These are phyloP conservation scores for Candida vaughaniae DNA, from an alignment of 805 yeast genomes.

Conservation along the genomic window DNA sequence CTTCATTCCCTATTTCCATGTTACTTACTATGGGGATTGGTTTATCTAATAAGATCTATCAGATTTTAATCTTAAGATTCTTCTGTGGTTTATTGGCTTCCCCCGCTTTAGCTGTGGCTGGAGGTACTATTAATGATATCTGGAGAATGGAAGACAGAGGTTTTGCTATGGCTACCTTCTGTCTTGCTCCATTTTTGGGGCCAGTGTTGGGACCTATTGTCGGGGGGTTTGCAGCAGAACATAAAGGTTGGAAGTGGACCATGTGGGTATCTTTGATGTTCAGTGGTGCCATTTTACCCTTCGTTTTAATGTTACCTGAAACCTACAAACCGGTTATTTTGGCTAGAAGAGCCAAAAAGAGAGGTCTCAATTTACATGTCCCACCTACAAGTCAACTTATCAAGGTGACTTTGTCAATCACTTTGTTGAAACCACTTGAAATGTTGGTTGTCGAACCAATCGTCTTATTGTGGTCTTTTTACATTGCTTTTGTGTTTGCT, in stretches of 20 bases:
- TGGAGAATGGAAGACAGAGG: constrained; percentile 61
- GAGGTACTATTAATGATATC: constrained; percentile 79
- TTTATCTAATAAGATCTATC: constrained; percentile 56
- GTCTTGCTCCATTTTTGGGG: constrained; percentile 77
- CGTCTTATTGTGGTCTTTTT: constrained; percentile 64
- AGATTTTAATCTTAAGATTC: constrained; percentile 66
- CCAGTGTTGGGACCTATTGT: constrained; percentile 76
- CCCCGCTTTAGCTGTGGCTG: constrained; percentile 81
- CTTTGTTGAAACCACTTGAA: constrained; percentile 61
- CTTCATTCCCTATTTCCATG: constrained; percentile 65
- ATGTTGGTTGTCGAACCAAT: constrained; percentile 77
- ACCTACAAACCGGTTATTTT: constrained; percentile 72
- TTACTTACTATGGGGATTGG: constrained; percentile 75
- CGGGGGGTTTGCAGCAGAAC: constrained; percentile 69
- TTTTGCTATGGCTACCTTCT: constrained; percentile 74
- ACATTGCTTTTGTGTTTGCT: constrained; percentile 74
- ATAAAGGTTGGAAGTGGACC: constrained; percentile 66
- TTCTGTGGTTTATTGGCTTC: constrained; percentile 75
- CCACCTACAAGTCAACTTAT: constrained; percentile 39
- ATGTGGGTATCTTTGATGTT: constrained; percentile 68
- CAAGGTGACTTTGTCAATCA: constrained; percentile 46
- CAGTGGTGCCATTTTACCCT: constrained; percentile 56
- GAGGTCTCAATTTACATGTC: constrained; percentile 49
- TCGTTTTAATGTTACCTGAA: constrained; percentile 59
- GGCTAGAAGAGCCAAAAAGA: constrained; percentile 55